phyloP scores from a whole-genome alignment of 2,329 filamentous ascomycete genomes.

The Trichoderma sp. region DNA sequence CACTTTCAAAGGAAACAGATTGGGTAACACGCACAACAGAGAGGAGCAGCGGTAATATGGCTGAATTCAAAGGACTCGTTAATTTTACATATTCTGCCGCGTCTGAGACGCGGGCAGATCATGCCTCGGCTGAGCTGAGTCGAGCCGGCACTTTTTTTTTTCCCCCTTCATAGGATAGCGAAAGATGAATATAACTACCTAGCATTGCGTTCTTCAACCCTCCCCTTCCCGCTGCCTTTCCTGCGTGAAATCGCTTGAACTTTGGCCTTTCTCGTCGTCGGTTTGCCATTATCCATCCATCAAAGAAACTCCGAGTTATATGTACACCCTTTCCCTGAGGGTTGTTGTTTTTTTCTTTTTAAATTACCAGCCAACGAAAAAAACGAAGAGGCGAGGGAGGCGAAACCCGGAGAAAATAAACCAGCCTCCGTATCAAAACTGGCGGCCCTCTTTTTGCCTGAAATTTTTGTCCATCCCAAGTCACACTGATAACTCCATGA shows the following conservation, averaged over 20 bases:
- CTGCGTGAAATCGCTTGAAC: background rate
- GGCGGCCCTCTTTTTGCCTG: background rate
- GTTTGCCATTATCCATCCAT: background rate
- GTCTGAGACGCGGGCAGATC: background rate
- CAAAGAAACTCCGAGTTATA: constrained; percentile 4
- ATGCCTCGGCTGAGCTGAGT: background rate
- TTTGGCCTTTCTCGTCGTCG: background rate
- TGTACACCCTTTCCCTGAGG: background rate
- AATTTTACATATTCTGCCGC: background rate
- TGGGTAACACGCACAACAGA: background rate
- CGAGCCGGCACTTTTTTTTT: background rate
- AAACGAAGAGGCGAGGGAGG: background rate
- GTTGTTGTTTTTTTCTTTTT: background rate
- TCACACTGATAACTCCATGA: background rate
- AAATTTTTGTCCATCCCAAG: background rate
- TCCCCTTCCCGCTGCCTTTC: background rate
- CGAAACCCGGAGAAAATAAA: background rate
- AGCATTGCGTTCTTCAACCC: background rate
- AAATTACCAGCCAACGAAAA: background rate
- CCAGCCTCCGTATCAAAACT: background rate
- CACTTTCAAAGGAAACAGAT: background rate
- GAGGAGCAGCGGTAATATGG: background rate
- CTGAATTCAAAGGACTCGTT: background rate
- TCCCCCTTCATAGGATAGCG: background rate
- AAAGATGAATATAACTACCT: constrained; percentile 10